These are phyloP conservation scores for Penicillium coffeae DNA, from an alignment of 495 filamentous ascomycete species.

Conservation along the genomic window DNA sequence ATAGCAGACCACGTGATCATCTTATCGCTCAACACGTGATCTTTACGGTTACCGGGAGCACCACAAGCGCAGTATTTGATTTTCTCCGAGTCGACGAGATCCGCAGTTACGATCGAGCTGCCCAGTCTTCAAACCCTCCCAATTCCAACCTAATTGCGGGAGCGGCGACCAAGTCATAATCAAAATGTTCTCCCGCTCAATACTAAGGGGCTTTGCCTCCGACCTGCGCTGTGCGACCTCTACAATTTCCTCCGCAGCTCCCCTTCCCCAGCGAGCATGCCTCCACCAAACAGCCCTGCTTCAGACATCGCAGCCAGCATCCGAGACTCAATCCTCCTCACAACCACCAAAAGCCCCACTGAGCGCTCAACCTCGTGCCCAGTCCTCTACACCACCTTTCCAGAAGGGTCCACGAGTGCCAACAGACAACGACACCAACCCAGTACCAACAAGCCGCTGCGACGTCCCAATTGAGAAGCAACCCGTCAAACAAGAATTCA, in stretches of 20 bases:
- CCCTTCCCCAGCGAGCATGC: slow-evolving; percentile 32
- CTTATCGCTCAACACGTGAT: slow-evolving; percentile 30
- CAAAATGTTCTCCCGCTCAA: slow-evolving; percentile 43
- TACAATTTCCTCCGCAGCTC: slow-evolving; percentile 34
- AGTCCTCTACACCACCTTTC: slow-evolving; percentile 16
- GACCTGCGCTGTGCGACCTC: slow-evolving; percentile 32
- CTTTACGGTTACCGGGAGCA: slow-evolving; percentile 22
- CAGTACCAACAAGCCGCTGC: slow-evolving; percentile 13
- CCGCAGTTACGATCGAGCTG: slow-evolving; percentile 13
- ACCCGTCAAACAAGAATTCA: slow-evolving; percentile 34
- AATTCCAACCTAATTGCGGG: slow-evolving; percentile 7
- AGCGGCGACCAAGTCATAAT: slow-evolving; percentile 6
- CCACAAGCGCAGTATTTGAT: slow-evolving; percentile 26
- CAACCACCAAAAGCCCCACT: slow-evolving; percentile 27
- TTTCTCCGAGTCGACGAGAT: slow-evolving; percentile 27
- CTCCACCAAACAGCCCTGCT: slow-evolving; percentile 22
- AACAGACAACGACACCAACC: slow-evolving; percentile 11
- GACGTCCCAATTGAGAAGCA: slow-evolving; percentile 30
- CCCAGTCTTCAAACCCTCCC: slow-evolving; percentile 13
- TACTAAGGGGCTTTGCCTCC: slow-evolving; percentile 32
- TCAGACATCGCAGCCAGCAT: slow-evolving; percentile 18
- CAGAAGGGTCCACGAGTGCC: slow-evolving; percentile 7
- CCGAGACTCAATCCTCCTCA: slow-evolving; percentile 17
- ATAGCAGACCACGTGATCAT: slow-evolving; percentile 23
- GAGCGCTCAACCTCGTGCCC: slow-evolving; percentile 27